Conservation (phyloP, 495 filamentous ascomycete genomes). For the Aspergillus bertholletiae region DNA sequence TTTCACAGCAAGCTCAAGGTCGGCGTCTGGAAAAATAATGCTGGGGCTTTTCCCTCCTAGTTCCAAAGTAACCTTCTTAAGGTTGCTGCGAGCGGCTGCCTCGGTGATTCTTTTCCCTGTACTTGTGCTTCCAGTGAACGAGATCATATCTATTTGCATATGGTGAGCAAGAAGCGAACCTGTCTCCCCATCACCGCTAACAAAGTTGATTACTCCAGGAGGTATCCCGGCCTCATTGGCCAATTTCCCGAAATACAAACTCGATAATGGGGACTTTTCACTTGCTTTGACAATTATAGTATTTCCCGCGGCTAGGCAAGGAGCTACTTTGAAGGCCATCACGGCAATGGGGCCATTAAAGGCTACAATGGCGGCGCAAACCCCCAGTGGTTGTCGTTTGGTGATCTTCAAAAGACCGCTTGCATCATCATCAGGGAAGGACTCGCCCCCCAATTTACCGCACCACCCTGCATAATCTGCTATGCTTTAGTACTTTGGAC, state of each 20-base stretch:
- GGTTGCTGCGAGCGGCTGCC: slow-evolving; percentile 32
- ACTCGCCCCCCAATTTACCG: slow-evolving; percentile 16
- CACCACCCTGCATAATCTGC: slow-evolving; percentile 18
- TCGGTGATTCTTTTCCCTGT: slow-evolving; percentile 13
- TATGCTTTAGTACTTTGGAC: too few species aligned
- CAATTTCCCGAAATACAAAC: slow-evolving; percentile 80
- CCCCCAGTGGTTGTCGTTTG: slow-evolving; percentile 17
- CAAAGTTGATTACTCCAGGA: slow-evolving; percentile 75
- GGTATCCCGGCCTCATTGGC: slow-evolving; percentile 82
- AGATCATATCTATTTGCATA: slow-evolving; percentile 9
- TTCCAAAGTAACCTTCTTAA: slow-evolving; percentile 40
- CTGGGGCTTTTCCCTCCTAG: slow-evolving; percentile 35
- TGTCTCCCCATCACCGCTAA: slow-evolving; percentile 75
- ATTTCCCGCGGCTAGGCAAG: slow-evolving; percentile 51
- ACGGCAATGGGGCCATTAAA: slow-evolving; percentile 22
- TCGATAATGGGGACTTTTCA: slow-evolving; percentile 81
- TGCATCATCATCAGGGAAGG: slow-evolving; percentile 10
- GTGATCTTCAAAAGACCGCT: slow-evolving; percentile 25
- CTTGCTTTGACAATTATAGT: slow-evolving; percentile 79
- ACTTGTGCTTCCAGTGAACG: slow-evolving; percentile 15
- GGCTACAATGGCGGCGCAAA: not conserved
- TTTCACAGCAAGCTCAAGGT: slow-evolving; percentile 4
- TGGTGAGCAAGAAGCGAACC: slow-evolving; percentile 34
- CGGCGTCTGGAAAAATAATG: slow-evolving; percentile 32
- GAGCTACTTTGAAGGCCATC: slow-evolving; percentile 26